Percentiles rank a stretch among this genome's conserved stretches.
Conservation (phyloP, 1,284 basidiomycete genomes). For the Xerocomus minutiporus region DNA sequence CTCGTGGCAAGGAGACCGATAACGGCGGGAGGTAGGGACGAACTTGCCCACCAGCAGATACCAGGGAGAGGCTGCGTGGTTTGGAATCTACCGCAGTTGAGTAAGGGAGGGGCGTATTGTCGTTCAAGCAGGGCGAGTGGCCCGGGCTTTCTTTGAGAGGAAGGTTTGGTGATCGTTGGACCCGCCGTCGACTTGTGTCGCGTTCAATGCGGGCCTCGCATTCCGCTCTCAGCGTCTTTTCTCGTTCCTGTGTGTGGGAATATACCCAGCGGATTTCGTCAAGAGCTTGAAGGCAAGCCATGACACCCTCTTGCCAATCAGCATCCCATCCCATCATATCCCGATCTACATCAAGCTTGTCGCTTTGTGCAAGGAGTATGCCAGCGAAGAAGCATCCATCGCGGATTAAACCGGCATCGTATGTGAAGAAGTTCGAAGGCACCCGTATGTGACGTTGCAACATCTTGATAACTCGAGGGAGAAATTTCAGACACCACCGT, state of each 20-base stretch:
- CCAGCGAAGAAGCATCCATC: constrained; percentile 80
- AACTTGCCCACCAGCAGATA: constrained; percentile 31
- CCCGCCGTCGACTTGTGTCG: constrained; percentile 15
- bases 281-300: constrained; percentile 67
- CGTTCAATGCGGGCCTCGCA: constrained; percentile 49
- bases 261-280: constrained; percentile 78
- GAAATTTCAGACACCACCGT: constrained; percentile 45
- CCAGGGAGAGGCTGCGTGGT: constrained; percentile 25
- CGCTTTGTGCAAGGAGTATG: constrained; percentile 56
- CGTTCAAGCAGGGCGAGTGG: constrained; percentile 26
- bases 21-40: constrained; percentile 29
- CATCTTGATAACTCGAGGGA: constrained; percentile 58
- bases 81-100: constrained; percentile 5
- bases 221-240: constrained; percentile 55
- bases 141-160: constrained; percentile 29
- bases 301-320: constrained; percentile 64
- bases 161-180: constrained; percentile 27
- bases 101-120: constrained; percentile 19
- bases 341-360: constrained; percentile 40
- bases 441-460: constrained; percentile 54
- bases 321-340: constrained; percentile 41
- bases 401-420: constrained; percentile 76
- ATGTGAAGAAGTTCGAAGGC: constrained; percentile 59
- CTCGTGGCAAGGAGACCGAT: constrained; percentile 26
- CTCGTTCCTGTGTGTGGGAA: constrained; percentile 67